Percentiles rank a stretch among this genome's conserved stretches.
Evolutionary conservation across 2,329 filamentous ascomycete species (phyloP).

Genomic region (Fusarium abutilonis): DNA sequence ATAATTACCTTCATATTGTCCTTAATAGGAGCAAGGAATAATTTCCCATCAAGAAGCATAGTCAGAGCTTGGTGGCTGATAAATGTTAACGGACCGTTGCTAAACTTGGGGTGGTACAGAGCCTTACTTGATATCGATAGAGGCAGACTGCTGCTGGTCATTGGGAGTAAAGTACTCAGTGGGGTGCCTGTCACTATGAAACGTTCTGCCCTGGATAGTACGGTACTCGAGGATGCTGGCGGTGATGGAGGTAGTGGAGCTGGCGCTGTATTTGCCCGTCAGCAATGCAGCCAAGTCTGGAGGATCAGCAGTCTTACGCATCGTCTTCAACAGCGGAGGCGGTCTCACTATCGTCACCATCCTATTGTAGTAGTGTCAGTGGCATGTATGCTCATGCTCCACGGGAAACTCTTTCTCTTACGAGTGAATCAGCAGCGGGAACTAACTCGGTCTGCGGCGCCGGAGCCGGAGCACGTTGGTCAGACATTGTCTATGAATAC

Average conservation of each 20-base stretch:
- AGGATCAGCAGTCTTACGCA: constrained; percentile 13
- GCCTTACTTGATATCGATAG: constrained; percentile 41
- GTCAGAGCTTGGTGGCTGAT: constrained; percentile 40
- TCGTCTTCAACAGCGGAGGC: constrained; percentile 33
- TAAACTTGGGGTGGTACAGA: too few species aligned
- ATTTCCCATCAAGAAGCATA: constrained; percentile 22
- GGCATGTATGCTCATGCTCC: background rate
- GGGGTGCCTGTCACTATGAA: constrained; percentile 38
- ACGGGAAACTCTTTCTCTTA: background rate
- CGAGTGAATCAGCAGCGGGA: constrained; percentile 34
- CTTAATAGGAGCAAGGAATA: constrained; percentile 37
- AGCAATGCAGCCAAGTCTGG: constrained; percentile 1
- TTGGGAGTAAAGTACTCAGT: constrained; percentile 42
- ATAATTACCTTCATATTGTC: constrained; percentile 29
- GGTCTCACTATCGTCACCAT: constrained; percentile 24
- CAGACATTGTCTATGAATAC: constrained; percentile 7
- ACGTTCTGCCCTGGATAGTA: constrained; percentile 38
- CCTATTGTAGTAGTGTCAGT: background rate
- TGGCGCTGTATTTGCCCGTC: constrained; percentile 18
- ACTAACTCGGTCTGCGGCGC: constrained; percentile 32
- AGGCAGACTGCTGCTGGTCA: constrained; percentile 40
- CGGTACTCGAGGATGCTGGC: constrained; percentile 41
- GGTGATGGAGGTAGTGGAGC: constrained; percentile 41
- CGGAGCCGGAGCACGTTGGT: constrained; percentile 11
- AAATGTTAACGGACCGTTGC: background rate